phyloP scores from a whole-genome alignment of 495 filamentous ascomycete genomes.

The Thermothielavioides terrestris region DNA sequence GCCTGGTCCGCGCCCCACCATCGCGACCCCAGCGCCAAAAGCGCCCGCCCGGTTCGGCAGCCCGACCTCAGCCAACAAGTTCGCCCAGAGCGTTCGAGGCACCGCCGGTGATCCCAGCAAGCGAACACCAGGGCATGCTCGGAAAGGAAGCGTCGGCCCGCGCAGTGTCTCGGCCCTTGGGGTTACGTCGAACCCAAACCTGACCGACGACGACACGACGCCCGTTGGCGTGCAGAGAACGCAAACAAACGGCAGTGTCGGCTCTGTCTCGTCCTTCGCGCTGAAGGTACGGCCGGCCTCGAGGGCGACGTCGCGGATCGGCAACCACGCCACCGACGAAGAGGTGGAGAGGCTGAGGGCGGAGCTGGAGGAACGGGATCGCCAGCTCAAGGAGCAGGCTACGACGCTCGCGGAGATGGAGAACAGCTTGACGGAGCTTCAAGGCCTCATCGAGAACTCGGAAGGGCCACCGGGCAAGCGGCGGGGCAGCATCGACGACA shows the following conservation, averaged over 20 bases:
- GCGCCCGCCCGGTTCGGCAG: slow-evolving; percentile 49
- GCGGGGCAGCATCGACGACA: slow-evolving; percentile 59
- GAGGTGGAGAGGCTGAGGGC: slow-evolving; percentile 57
- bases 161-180: slow-evolving; percentile 48
- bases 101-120: slow-evolving; percentile 51
- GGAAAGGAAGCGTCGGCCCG: slow-evolving; percentile 44
- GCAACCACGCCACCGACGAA: slow-evolving; percentile 43
- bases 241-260: slow-evolving; percentile 43
- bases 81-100: slow-evolving; percentile 54
- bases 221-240: slow-evolving; percentile 45
- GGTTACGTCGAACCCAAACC: slow-evolving; percentile 28
- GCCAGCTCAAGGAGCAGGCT: slow-evolving; percentile 79
- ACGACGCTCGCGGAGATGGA: slow-evolving; percentile 78
- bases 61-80: slow-evolving; percentile 54
- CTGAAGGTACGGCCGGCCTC: slow-evolving; percentile 43
- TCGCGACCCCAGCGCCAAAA: slow-evolving; percentile 42
- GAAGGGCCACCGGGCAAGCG: slow-evolving; percentile 32
- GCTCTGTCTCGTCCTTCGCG: slow-evolving; percentile 40
- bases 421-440: slow-evolving; percentile 62
- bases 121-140: slow-evolving; percentile 31
- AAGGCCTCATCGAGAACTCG: slow-evolving; percentile 53
- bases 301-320: slow-evolving; percentile 26
- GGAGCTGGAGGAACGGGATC: slow-evolving; percentile 76
- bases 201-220: slow-evolving; percentile 50
- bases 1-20: slow-evolving; percentile 45